A percentile compares a stretch with the other conserved stretches of the same genome.
phyloP scores from a whole-genome alignment of 2,329 filamentous ascomycete species.

The Ilyonectria mors-panacis region DNA sequence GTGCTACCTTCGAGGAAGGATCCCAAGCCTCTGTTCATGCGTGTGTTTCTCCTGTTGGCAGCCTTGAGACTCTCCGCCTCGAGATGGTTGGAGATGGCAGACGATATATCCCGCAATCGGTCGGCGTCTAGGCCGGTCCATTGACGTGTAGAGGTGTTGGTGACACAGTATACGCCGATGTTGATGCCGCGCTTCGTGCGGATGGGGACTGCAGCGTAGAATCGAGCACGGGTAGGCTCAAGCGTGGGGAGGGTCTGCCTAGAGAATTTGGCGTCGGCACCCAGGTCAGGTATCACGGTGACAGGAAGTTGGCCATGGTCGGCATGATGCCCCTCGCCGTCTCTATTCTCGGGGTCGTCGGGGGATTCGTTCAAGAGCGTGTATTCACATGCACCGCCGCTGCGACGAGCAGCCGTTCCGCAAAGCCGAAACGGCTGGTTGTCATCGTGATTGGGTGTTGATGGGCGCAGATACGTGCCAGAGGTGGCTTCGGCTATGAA shows the following conservation, averaged over 20 bases:
- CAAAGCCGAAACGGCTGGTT: slow-evolving; percentile 46
- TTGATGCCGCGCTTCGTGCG: slow-evolving; percentile 58
- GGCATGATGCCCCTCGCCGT: too few relatives aligned
- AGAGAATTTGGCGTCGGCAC: slow-evolving; percentile 48
- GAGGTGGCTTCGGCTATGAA: slow-evolving; percentile 67
- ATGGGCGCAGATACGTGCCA: slow-evolving; percentile 50
- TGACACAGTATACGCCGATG: slow-evolving; percentile 58
- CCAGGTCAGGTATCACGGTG: slow-evolving; percentile 53
- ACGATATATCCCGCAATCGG: slow-evolving; percentile 47
- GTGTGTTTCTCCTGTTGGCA: slow-evolving; percentile 50
- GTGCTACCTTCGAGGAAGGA: slow-evolving; percentile 54
- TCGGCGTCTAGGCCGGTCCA: slow-evolving; percentile 49
- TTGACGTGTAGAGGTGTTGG: too few relatives aligned
- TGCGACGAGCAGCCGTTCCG: slow-evolving; percentile 51
- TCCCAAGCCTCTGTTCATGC: slow-evolving; percentile 56
- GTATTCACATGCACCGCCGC: too few relatives aligned
- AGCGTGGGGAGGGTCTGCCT: slow-evolving; percentile 46
- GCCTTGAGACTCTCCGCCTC: slow-evolving; percentile 49
- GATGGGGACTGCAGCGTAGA: slow-evolving; percentile 61
- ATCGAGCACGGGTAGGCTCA: slow-evolving; percentile 46
- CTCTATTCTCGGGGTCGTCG: too few relatives aligned
- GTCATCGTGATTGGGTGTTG: slow-evolving; percentile 41
- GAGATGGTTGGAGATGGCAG: slow-evolving; percentile 55
- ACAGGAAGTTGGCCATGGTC: too few relatives aligned
- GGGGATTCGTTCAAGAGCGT: too few relatives aligned